A percentile compares a stretch with the other conserved stretches of the same genome.
Evolutionary conservation across 768 basidiomycete species (phyloP).

Genomic region (Paxillus involutus): DNA sequence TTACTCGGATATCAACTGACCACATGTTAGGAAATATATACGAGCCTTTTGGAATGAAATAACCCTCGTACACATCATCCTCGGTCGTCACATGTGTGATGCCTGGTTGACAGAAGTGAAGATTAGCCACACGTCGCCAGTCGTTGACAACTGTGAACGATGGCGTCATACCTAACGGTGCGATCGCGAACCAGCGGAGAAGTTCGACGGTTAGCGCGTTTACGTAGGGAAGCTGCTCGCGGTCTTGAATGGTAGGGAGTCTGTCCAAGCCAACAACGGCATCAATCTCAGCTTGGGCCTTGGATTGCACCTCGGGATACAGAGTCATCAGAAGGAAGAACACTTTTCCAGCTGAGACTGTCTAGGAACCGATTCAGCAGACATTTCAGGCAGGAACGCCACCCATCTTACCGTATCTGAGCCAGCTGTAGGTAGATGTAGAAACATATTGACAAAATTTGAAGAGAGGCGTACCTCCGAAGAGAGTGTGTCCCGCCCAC

Average conservation of each 20-base stretch:
- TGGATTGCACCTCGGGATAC: neutral
- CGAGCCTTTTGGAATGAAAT: slow-evolving; percentile 11
- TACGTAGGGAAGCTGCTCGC: slow-evolving; percentile 8
- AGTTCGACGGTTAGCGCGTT: slow-evolving; percentile 7
- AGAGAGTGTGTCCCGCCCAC: slow-evolving; percentile 2
- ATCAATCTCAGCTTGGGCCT: slow-evolving; percentile 4
- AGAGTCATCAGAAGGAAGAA: slow-evolving; percentile 4
- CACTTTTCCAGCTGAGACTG: neutral
- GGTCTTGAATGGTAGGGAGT: slow-evolving; percentile 10
- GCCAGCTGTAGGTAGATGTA: neutral
- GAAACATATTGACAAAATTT: slow-evolving; percentile 24
- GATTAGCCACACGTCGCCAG: neutral
- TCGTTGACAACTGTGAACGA: slow-evolving; percentile 40
- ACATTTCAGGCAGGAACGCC: neutral
- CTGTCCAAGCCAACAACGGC: slow-evolving; percentile 5
- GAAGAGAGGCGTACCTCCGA: slow-evolving; percentile 33
- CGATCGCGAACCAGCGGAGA: slow-evolving; percentile 2
- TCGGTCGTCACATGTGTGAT: slow-evolving; percentile 16
- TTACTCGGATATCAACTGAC: neutral
- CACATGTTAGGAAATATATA: slow-evolving; percentile 8
- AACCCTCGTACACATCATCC: slow-evolving; percentile 11
- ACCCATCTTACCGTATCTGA: neutral
- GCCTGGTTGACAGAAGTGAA: slow-evolving; percentile 28
- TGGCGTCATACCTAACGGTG: slow-evolving; percentile 1
- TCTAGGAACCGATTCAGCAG: neutral